These are phyloP conservation scores for Mortierella sp. DNA, from an alignment of 371 early-diverging fungal species.

Conservation along the genomic window DNA sequence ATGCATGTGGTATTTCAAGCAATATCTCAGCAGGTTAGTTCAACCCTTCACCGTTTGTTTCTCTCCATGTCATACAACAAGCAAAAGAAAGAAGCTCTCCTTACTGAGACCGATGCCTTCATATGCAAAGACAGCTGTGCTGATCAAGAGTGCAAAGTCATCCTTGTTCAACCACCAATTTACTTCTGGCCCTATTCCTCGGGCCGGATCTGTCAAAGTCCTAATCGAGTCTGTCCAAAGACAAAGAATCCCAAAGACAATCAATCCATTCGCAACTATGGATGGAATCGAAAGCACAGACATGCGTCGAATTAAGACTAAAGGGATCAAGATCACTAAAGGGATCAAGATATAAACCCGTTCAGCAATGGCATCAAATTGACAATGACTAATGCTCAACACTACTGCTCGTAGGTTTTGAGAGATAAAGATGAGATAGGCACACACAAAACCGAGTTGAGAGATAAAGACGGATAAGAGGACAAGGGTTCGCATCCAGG, in stretches of 20 bases:
- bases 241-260: slow-evolving; percentile 78
- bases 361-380: slow-evolving; percentile 34
- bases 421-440: slow-evolving; percentile 82
- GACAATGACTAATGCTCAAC: slow-evolving; percentile 65
- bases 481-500: slow-evolving; percentile 65
- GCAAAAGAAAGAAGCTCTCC: background rate
- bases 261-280: slow-evolving; percentile 82
- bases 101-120: slow-evolving; percentile 78
- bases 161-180: slow-evolving; percentile 62
- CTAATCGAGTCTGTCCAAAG: slow-evolving; percentile 69
- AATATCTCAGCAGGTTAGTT: too few relatives aligned
- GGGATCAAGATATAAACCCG: slow-evolving; percentile 72
- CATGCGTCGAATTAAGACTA: slow-evolving; percentile 81
- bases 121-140: slow-evolving; percentile 80
- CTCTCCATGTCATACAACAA: too few relatives aligned
- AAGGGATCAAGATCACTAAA: slow-evolving; percentile 75
- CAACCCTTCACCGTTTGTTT: too few relatives aligned
- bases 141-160: slow-evolving; percentile 73
- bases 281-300: slow-evolving; percentile 75
- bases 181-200: slow-evolving; percentile 17
- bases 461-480: slow-evolving; percentile 71
- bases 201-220: background rate
- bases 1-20: background rate
- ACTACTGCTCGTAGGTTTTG: slow-evolving; percentile 74
- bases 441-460: slow-evolving; percentile 75